A percentile compares a stretch with the other conserved stretches of the same genome.
These are phyloP conservation scores for Trypanosoma brucei DNA, from an alignment of 208 protist genomes.

Conservation along the genomic window DNA sequence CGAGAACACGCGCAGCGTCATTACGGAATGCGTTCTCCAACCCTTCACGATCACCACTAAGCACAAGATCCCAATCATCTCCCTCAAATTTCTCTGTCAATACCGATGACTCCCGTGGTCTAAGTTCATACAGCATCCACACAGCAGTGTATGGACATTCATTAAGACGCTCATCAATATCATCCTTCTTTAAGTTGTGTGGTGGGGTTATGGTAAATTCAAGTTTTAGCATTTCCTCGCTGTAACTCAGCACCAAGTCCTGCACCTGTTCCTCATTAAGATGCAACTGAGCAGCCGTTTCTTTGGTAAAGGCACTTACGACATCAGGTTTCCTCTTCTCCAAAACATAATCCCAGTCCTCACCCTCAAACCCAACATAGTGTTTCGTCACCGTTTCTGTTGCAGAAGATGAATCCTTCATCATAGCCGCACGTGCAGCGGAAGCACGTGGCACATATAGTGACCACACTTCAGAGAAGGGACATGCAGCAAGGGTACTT, in stretches of 20 bases:
- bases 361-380: conserved; percentile 16
- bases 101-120: not conserved
- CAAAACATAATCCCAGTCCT: not conserved
- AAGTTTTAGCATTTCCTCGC: not conserved
- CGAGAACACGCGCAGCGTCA: conserved; percentile 40
- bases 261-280: no score
- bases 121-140: not conserved
- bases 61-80: not conserved
- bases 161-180: not conserved
- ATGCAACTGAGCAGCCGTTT: no score
- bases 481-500: not conserved
- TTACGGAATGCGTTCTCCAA: conserved; percentile 28
- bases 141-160: not conserved
- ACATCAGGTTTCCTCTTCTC: no score
- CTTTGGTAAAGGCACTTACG: no score
- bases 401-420: conserved; percentile 24
- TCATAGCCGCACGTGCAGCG: not conserved
- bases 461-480: conserved; percentile 3
- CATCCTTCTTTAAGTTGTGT: not conserved
- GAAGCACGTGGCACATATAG: conserved; percentile 3
- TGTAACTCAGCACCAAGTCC: no score
- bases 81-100: not conserved
- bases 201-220: not conserved
- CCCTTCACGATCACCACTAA: not conserved
- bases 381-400: conserved; percentile 15